Evolutionary conservation across 495 filamentous ascomycete genomes (phyloP), one percentile per base, ranked within the genome.

Genomic region (Aspergillus kassunensis): DNA sequence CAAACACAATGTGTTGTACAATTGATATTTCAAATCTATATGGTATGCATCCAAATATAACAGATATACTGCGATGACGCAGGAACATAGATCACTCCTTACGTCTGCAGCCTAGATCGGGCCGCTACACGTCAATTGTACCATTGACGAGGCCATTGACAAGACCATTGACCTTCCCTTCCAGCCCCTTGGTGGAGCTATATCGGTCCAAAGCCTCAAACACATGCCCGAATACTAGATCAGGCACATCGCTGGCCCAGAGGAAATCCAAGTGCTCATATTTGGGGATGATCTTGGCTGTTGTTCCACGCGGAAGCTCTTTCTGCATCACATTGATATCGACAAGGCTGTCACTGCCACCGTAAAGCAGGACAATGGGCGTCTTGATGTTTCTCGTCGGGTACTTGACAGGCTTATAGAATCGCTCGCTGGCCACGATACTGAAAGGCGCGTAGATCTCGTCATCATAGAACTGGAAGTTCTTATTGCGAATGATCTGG

Each of bases 401-500:
- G 58, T 96, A 98, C 64, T 87, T 91, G 57, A 95, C 91, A 4
- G 97, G 91, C 61, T 96, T 96, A 65, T 89, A 88, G 64, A 88
- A 88, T 12, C 77, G 75, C 39, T 78, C 75, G 53, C 76, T 84
- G 27, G 73, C 77, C 8, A 76, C 76, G 23, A 83, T 53, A 41
- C 74, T 76, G 37, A 89, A 70, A 1, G 82, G 81, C 4, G 78
- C 76, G 49, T 87, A 85, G 6, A 93, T 79, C 60, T 97, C 92
- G 60, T 98, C 93, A 61, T 98, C 93, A 66, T 90, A 97, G 87
- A 98, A 97, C 67, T 97, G 93, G 65, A 98, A 98, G 25, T 80
- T 87, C 56, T 88, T 86, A 61, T 91, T 96, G 39, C 93, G 85
- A 56, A 98, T 97, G 59, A 98, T 96, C 62, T 98, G 93, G 69